Base-by-base conservation (phyloP, 2,329 filamentous ascomycete genomes). In the Epichloe gansuensis region DNA sequence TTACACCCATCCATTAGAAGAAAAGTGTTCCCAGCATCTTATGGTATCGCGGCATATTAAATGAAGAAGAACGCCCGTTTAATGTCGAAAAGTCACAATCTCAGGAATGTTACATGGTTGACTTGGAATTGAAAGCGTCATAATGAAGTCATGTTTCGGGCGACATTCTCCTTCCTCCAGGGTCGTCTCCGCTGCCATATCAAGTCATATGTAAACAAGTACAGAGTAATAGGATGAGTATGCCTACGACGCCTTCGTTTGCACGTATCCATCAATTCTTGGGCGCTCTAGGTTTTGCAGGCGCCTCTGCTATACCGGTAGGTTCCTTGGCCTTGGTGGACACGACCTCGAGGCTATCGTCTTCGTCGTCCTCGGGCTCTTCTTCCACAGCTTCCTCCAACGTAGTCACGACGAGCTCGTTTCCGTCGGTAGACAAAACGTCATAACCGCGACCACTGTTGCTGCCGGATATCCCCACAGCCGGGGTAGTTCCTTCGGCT, bases 391-490 rank as follows among this genome's bases (percentile, higher is more conserved):
- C 66, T 3, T 72, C 75, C 53, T 76, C 66, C 45, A 80, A 68
- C 3, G 74, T 63, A 3, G 78, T 80, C n/a, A 75, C 76, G 43
- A 71, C 72, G 56, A 80, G 78, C 4, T 72, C 70, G 13, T 63
- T 68, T 38, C 72, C 72, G 11, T 63, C 59, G 2, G 63, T 55
- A 21, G 67, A 60, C 55, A 63, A 62, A 21, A 68, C 63, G 17
- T 82, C 80, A 53, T 78, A 75, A 5, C 79, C 78, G 21, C 72
- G 74, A 4, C 80, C 80, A 54, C 73, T 77, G 62, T 82, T 83
- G 65, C 76, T 81, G 25, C 78, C 78, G 41, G 79, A 82, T n/a
- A 83, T 70, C 5, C 80, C 80, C 3, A 81, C 63, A 1, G 74
- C 73, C 2, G 75, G 71, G 1, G 71, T 62, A 21, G 69, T 74